Evolutionary conservation across 805 yeast species (phyloP).

Genomic region (Kurtzmaniella fragi): DNA sequence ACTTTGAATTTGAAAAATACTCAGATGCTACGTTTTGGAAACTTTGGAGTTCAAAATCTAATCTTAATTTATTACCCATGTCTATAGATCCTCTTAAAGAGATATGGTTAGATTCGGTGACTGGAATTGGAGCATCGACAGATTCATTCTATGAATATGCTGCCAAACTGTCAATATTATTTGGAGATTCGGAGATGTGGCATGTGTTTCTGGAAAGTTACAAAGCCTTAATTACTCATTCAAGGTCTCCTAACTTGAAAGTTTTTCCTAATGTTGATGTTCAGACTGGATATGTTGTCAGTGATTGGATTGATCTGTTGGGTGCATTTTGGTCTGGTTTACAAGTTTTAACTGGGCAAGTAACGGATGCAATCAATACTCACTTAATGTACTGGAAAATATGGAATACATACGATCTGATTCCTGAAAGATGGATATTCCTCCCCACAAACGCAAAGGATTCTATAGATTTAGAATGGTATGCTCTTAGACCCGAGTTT

Average conservation of each 20-base stretch:
- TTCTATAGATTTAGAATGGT: conserved; percentile 64
- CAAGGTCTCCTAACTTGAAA: conserved; percentile 17
- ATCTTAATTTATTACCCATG: conserved; percentile 70
- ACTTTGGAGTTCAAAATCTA: conserved; percentile 64
- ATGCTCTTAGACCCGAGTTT: conserved; percentile 89
- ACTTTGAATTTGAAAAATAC: conserved; percentile 59
- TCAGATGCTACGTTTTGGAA: conserved; percentile 60
- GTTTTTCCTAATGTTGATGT: conserved; percentile 57
- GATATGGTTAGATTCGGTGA: conserved; percentile 50
- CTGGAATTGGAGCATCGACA: conserved; percentile 87
- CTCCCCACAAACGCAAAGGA: conserved; percentile 13
- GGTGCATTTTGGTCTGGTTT: conserved; percentile 89
- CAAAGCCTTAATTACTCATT: conserved; percentile 44
- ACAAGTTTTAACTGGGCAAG: conserved; percentile 71
- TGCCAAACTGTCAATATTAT: conserved; percentile 67
- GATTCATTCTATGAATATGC: conserved; percentile 92
- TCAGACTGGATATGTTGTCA: conserved; percentile 42
- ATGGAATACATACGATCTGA: conserved; percentile 74
- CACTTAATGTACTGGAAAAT: conserved; percentile 65
- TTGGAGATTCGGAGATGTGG: conserved; percentile 65
- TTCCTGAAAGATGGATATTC: conserved; percentile 86
- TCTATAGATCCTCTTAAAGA: conserved; percentile 58
- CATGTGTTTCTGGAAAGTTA: conserved; percentile 44
- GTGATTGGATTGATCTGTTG: conserved; percentile 79
- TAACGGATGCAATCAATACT: conserved; percentile 55